Evolutionary conservation across 257 asterid genomes (phyloP).

Genomic region (Solanum rostratum): DNA sequence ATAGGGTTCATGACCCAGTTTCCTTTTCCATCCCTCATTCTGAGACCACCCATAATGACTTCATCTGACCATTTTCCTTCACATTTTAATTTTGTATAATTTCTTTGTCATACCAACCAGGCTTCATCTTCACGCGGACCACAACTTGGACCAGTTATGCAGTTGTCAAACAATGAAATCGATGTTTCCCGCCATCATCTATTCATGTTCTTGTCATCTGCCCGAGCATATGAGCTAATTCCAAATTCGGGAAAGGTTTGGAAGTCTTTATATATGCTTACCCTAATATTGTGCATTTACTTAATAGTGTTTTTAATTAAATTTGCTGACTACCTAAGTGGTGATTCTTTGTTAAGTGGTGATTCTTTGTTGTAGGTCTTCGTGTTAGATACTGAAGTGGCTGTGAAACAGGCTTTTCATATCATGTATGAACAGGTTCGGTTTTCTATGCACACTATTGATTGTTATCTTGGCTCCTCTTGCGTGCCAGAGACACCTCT

Average conservation of each 20-base stretch:
- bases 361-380: slow-evolving; percentile 25
- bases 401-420: slow-evolving; percentile 51
- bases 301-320: not conserved
- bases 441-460: not conserved
- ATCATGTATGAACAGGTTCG: slow-evolving; percentile 44
- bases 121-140: slow-evolving; percentile 26
- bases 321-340: not conserved
- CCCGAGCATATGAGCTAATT: slow-evolving; percentile 42
- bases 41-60: not conserved
- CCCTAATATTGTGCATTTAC: not conserved
- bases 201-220: slow-evolving; percentile 35
- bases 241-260: slow-evolving; percentile 73
- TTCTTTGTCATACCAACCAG: slow-evolving; percentile 18
- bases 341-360: slow-evolving; percentile 1
- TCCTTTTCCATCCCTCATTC: not conserved
- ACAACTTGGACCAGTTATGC: slow-evolving; percentile 11
- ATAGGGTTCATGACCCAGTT: not conserved
- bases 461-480: not conserved
- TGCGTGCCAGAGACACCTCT: not conserved
- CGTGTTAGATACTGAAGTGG: slow-evolving; percentile 37
- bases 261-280: slow-evolving; percentile 1
- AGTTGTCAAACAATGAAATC: slow-evolving; percentile 19
- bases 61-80: not conserved
- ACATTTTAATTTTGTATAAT: not conserved
- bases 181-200: slow-evolving; percentile 35